These are phyloP conservation scores for Schizonepeta tenuifolia DNA, from an alignment of 257 asterid genomes.

Conservation along the genomic window DNA sequence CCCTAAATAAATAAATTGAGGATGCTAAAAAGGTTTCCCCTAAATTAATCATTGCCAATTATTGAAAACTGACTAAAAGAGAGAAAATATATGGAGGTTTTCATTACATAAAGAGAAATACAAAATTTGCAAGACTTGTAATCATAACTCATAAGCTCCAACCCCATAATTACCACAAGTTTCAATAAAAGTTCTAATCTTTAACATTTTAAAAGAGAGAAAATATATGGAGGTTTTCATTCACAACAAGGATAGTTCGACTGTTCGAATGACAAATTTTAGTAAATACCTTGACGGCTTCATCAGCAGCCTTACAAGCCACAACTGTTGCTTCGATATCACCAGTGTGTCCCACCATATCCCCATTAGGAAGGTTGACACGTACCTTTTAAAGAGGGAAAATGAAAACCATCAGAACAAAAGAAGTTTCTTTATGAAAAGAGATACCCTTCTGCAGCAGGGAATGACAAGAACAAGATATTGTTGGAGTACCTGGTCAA, in stretches of 20 bases:
- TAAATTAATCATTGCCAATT: not conserved
- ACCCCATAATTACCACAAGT: not conserved
- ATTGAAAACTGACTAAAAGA: not conserved
- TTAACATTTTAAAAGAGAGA: too few species aligned
- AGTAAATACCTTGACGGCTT: slow-evolving; percentile 82
- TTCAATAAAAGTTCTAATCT: not conserved
- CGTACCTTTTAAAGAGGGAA: slow-evolving; percentile 59
- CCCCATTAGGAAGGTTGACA: slow-evolving; percentile 86
- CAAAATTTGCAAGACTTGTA: not conserved
- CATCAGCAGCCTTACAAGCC: slow-evolving; percentile 95
- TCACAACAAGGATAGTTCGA: too few species aligned
- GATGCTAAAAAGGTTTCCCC: not conserved
- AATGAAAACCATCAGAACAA: not conserved
- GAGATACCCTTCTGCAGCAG: not conserved
- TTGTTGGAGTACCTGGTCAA: slow-evolving; percentile 71
- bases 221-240: too few species aligned
- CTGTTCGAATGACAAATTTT: not conserved
- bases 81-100: not conserved
- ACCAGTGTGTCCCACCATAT: slow-evolving; percentile 99
- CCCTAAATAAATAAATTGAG: too few species aligned
- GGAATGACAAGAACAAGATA: slow-evolving; percentile 9
- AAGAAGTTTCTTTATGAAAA: slow-evolving; percentile 13
- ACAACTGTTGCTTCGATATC: slow-evolving; percentile 90
- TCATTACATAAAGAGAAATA: not conserved
- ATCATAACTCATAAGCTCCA: not conserved